Evolutionary conservation across 2,329 filamentous ascomycete genomes (phyloP), one percentile per base, ranked within the genome.

Genomic region (Colletotrichum sp.): DNA sequence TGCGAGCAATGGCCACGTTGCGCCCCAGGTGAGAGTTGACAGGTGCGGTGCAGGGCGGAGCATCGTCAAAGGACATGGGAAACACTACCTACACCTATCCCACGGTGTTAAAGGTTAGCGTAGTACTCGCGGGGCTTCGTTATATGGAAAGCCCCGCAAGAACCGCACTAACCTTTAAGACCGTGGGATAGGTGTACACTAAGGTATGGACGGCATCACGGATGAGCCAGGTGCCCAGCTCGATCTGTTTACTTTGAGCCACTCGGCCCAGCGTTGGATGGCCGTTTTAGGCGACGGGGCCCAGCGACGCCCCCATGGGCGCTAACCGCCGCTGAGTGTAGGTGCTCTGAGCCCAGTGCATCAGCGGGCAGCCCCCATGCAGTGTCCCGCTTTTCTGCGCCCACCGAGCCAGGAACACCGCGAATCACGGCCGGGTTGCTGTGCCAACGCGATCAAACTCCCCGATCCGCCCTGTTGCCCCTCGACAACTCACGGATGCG

Each of bases 381-480:
- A 4, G 4, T 1, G 27, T 7, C 67, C 67, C 71, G 34, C 66
- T 39, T 65, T 60, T 65, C 58, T 60, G 43, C 18, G 25, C 43
- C 43, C 18, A 56, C 18, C 18, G 22, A 62, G 66, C 56, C 30
- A 32, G 56, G 62, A 43, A 75, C 70, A 43, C 55, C 56, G 67
- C 62, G 62, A 64, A 43, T 55, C 30, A 60, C 55, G 32, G 27
- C 16, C 22, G 18, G 27, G 74, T 76, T 76, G 70, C 58, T 48
- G 28, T 16, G 74, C 64, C 74, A 76, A 76, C 74, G 28, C 43
- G 9, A 48, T 30, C 28, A 28, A 74, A 74, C 70, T 76, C 58
- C 48, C 74, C 70, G 74, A 76, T 76, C 74, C 65, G 64, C 60
- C 58, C 64, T 74, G 74, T 76, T 76, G 74, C 74, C 74, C 73